Percentiles rank a stretch among this genome's conserved stretches.
These are phyloP conservation scores for Atkinsonella texensis DNA, from an alignment of 2,329 filamentous ascomycete genomes.

Conservation along the genomic window DNA sequence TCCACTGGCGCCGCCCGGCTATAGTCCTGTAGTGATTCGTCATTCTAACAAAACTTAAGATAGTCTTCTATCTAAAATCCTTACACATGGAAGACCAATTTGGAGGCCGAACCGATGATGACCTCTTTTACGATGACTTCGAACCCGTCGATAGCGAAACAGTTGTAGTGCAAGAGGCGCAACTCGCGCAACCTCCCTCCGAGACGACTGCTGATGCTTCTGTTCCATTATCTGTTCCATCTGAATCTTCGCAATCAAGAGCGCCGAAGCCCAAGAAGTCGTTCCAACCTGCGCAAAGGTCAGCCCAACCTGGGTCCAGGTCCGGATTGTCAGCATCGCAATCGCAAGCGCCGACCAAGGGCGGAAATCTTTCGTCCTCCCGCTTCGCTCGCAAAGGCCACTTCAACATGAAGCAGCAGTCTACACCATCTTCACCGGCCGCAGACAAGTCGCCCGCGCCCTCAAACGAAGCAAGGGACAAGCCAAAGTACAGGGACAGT, in stretches of 20 bases:
- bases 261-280: constrained; percentile 5
- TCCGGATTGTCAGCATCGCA: constrained; percentile 8
- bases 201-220: constrained; percentile 9
- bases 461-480: not conserved
- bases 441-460: not conserved
- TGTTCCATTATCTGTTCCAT: constrained; percentile 1
- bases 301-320: not conserved
- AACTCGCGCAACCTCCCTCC: constrained; percentile 7
- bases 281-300: not conserved
- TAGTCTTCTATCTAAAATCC: not conserved
- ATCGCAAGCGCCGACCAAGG: constrained; percentile 1
- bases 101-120: constrained; percentile 47
- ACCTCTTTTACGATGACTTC: constrained; percentile 51
- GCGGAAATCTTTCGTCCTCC: constrained; percentile 7
- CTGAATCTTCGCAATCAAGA: constrained; percentile 8
- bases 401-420: constrained; percentile 7
- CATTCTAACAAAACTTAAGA: not conserved
- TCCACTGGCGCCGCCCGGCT: no score
- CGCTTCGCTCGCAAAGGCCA: constrained; percentile 9
- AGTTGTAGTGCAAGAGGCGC: constrained; percentile 14
- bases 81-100: constrained; percentile 47
- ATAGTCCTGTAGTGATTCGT: no score
- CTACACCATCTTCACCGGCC: constrained; percentile 7
- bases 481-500: not conserved
- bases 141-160: constrained; percentile 36